phyloP scores from a whole-genome alignment of 2,329 filamentous ascomycete genomes.

The Xylaria hypoxylon region DNA sequence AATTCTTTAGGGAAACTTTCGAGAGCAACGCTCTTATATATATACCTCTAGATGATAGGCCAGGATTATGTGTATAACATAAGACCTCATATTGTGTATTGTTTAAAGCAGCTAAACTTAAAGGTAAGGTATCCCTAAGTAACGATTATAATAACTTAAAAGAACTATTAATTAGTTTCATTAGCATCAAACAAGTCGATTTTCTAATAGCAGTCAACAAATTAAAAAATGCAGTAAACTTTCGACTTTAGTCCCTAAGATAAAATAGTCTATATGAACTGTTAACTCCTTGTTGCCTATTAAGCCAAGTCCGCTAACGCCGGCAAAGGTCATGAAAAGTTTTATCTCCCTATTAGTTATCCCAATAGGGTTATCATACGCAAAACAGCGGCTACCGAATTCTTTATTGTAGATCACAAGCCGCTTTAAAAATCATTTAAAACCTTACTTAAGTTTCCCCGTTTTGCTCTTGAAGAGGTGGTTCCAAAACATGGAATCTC shows the following conservation, averaged over 20 bases:
- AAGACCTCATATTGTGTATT: conserved; percentile 50
- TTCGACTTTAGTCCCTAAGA: conserved; percentile 33
- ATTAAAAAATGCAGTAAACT: conserved; percentile 42
- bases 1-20: not conserved
- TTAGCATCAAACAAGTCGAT: conserved; percentile 49
- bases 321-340: conserved; percentile 6
- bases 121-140: conserved; percentile 46
- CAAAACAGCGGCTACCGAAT: conserved; percentile 38
- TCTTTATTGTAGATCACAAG: conserved; percentile 53
- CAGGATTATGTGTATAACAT: not conserved
- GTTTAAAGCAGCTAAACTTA: conserved; percentile 50
- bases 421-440: conserved; percentile 46
- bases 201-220: conserved; percentile 51
- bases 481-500: conserved; percentile 25
- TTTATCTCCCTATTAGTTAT: conserved; percentile 47
- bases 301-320: not conserved
- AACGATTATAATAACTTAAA: conserved; percentile 48
- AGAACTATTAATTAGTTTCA: conserved; percentile 48
- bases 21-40: not conserved
- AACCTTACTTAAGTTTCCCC: conserved; percentile 49
- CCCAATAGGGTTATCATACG: conserved; percentile 35
- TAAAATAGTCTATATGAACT: conserved; percentile 50
- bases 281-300: conserved; percentile 51
- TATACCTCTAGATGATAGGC: not conserved
- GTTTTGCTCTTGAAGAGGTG: conserved; percentile 53